A percentile compares a stretch with the other conserved stretches of the same genome.
Evolutionary conservation across 2,329 filamentous ascomycete species (phyloP).

Genomic region (Fusarium buxicola): DNA sequence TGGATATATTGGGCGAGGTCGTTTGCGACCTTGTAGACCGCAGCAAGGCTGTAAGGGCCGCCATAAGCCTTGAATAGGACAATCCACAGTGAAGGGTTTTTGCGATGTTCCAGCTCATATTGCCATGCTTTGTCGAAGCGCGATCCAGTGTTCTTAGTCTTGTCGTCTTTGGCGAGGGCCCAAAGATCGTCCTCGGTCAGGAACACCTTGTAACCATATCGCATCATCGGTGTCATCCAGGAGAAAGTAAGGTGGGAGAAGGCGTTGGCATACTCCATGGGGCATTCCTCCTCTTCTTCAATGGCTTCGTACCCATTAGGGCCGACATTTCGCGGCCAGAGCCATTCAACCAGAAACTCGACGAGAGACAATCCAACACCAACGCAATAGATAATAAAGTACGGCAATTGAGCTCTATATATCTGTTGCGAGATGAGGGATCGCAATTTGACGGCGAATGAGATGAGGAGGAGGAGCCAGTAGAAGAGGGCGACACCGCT

Average conservation of each 20-base stretch:
- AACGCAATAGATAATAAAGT: constrained; percentile 81
- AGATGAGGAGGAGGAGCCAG: constrained; percentile 88
- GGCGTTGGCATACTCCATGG: constrained; percentile 90
- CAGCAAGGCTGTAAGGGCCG: constrained; percentile 82
- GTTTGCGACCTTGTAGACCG: constrained; percentile 89
- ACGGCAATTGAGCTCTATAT: constrained; percentile 73
- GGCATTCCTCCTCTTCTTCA: constrained; percentile 71
- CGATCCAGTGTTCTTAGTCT: constrained; percentile 77
- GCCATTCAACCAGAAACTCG: constrained; percentile 85
- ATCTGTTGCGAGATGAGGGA: constrained; percentile 84
- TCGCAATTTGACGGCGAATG: constrained; percentile 83
- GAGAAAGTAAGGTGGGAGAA: constrained; percentile 95
- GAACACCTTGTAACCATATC: constrained; percentile 89
- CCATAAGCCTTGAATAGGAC: constrained; percentile 88
- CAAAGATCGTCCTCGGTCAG: constrained; percentile 96
- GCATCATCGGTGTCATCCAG: constrained; percentile 99
- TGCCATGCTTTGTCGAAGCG: constrained; percentile 82
- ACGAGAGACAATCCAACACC: constrained; percentile 75
- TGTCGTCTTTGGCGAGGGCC: constrained; percentile 85
- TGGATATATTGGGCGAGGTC: constrained; percentile 89
- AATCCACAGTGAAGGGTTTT: constrained; percentile 80
- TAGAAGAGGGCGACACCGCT: constrained; percentile 92
- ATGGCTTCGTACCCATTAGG: constrained; percentile 68
- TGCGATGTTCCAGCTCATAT: constrained; percentile 75
- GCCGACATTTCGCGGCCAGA: constrained; percentile 79